Conservation (phyloP, 768 basidiomycete genomes). For the Strobilomyces dryophilus region DNA sequence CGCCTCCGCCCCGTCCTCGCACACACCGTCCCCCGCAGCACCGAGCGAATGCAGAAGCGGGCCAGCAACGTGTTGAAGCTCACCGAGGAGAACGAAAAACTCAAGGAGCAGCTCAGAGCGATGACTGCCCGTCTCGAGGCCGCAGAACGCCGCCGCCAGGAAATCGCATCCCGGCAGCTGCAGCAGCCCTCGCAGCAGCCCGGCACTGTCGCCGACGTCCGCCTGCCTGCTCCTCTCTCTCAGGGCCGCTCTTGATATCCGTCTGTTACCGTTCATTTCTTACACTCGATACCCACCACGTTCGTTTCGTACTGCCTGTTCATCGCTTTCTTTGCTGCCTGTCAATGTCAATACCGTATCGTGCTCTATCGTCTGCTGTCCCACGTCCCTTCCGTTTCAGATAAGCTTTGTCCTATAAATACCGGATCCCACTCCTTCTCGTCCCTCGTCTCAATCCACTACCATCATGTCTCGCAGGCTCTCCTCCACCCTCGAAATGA, state of each 20-base stretch:
- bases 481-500: slow-evolving; percentile 31
- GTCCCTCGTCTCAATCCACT: slow-evolving; percentile 7
- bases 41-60: slow-evolving; percentile 54
- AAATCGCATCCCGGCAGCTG: slow-evolving; percentile 39
- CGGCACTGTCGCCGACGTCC: slow-evolving; percentile 8
- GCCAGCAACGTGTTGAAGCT: slow-evolving; percentile 75
- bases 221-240: slow-evolving; percentile 11
- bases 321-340: slow-evolving; percentile 9
- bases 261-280: slow-evolving; percentile 24
- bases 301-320: slow-evolving; percentile 16
- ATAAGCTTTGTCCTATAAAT: slow-evolving; percentile 20
- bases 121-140: slow-evolving; percentile 74
- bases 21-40: slow-evolving; percentile 26
- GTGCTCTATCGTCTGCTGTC: slow-evolving; percentile 1
- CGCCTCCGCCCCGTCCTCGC: slow-evolving; percentile 17
- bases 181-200: slow-evolving; percentile 12
- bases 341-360: slow-evolving; percentile 3
- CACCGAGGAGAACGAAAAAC: slow-evolving; percentile 73
- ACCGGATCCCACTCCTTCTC: not conserved
- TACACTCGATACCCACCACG: slow-evolving; percentile 23
- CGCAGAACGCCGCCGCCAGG: slow-evolving; percentile 57
- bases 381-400: not conserved
- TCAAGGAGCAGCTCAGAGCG: slow-evolving; percentile 69
- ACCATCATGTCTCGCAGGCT: slow-evolving; percentile 23
- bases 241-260: slow-evolving; percentile 25